These are phyloP conservation scores for Histomonas meleagridis DNA, from an alignment of 208 protist genomes.

Conservation along the genomic window DNA sequence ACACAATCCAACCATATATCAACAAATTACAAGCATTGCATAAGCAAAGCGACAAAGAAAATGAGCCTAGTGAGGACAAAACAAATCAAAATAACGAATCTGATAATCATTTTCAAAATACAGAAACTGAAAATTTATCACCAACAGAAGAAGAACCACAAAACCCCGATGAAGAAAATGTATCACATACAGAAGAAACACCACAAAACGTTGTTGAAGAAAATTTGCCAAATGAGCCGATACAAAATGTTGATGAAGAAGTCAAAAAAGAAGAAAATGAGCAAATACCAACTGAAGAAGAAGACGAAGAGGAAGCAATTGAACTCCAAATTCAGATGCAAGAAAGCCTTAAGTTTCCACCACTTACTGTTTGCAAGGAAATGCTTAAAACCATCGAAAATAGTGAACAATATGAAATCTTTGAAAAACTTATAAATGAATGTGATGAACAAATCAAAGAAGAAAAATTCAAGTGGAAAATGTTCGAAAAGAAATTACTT, in stretches of 20 bases:
- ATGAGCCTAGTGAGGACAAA: neutral
- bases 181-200: neutral
- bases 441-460: neutral
- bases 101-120: neutral
- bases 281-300: neutral
- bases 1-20: neutral
- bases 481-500: neutral
- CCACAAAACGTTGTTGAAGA: neutral
- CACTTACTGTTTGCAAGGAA: neutral
- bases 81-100: neutral
- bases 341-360: neutral
- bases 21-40: neutral
- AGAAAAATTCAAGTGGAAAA: conserved; percentile 5
- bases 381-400: too few species aligned
- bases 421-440: neutral
- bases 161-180: neutral
- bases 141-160: neutral
- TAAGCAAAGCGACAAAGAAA: neutral
- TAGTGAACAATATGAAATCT: too few species aligned
- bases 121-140: neutral
- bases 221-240: neutral
- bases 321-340: neutral
- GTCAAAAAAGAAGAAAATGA: neutral
- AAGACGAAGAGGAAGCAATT: neutral
- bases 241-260: neutral